A percentile compares a stretch with the other conserved stretches of the same genome.
Evolutionary conservation across 2,329 filamentous ascomycete genomes (phyloP).

Genomic region (Nemania serpens): DNA sequence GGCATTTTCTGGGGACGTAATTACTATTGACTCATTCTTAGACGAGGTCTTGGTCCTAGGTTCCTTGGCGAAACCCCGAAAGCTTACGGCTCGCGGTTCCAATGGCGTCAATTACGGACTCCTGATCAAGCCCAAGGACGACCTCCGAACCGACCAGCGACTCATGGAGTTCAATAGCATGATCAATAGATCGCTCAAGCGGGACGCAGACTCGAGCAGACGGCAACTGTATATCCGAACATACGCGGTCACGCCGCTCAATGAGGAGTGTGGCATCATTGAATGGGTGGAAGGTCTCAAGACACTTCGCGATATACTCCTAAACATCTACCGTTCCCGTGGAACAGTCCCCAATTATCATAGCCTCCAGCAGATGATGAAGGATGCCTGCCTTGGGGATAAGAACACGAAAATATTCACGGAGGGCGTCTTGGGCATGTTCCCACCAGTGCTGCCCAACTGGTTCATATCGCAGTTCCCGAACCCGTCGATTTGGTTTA

Average conservation of each 20-base stretch:
- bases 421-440: conserved; percentile 65
- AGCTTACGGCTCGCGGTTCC: conserved; percentile 83
- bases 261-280: conserved; percentile 96
- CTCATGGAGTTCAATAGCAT: conserved; percentile 99
- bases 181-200: conserved; percentile 93
- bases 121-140: conserved; percentile 96
- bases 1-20: conserved; percentile 83
- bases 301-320: conserved; percentile 87
- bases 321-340: conserved; percentile 76
- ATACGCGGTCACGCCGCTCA: conserved; percentile 93
- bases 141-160: conserved; percentile 94
- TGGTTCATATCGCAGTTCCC: conserved; percentile 98
- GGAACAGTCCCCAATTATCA: conserved; percentile 72
- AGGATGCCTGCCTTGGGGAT: conserved; percentile 61
- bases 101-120: conserved; percentile 89
- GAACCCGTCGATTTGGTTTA: conserved; percentile 90
- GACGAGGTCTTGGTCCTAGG: conserved; percentile 90
- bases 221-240: conserved; percentile 94
- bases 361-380: conserved; percentile 67
- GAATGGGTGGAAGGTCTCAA: conserved; percentile 98
- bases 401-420: conserved; percentile 73
- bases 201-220: conserved; percentile 87
- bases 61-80: conserved; percentile 89
- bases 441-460: conserved; percentile 82
- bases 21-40: conserved; percentile 78